phyloP scores from a whole-genome alignment of 73 alveolate genomes.

The Paramecium pentaurelia region DNA sequence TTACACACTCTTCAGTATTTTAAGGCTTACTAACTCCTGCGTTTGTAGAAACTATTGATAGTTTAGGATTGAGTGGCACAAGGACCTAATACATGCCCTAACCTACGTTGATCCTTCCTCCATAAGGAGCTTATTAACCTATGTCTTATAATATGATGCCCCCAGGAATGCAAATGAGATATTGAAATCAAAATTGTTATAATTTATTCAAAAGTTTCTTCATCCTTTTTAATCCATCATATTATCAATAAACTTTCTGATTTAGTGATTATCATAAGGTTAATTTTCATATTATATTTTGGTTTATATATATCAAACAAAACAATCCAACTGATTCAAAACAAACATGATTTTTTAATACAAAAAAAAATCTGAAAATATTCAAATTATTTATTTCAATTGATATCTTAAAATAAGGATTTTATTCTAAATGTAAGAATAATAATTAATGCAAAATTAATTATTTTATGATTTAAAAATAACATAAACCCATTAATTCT shows the following conservation, averaged over 20 bases:
- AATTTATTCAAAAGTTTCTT: not conserved
- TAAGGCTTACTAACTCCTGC: slow-evolving; percentile 25
- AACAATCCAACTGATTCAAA: too few species aligned
- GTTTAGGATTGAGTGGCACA: slow-evolving; percentile 45
- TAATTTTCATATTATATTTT: too few species aligned
- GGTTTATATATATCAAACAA: too few species aligned
- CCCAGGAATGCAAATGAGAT: not conserved
- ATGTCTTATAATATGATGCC: not conserved
- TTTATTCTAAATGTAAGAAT: too few species aligned
- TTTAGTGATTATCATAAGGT: too few species aligned
- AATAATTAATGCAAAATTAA: too few species aligned
- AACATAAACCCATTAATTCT: too few species aligned
- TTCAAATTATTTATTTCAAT: too few species aligned
- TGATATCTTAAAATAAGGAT: too few species aligned
- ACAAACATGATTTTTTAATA: too few species aligned
- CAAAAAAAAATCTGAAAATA: too few species aligned
- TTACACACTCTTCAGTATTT: slow-evolving; percentile 26
- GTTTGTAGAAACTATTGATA: slow-evolving; percentile 37
- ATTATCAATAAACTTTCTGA: not conserved
- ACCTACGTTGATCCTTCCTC: slow-evolving; percentile 36
- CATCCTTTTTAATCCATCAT: not conserved
- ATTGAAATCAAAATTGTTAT: not conserved
- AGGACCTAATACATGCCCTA: slow-evolving; percentile 18
- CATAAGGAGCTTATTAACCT: not conserved
- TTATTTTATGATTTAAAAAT: too few species aligned